Evolutionary conservation across 2,329 filamentous ascomycete genomes (phyloP), one percentile per base, ranked within the genome.

Genomic region (Claviceps fusiformis): DNA sequence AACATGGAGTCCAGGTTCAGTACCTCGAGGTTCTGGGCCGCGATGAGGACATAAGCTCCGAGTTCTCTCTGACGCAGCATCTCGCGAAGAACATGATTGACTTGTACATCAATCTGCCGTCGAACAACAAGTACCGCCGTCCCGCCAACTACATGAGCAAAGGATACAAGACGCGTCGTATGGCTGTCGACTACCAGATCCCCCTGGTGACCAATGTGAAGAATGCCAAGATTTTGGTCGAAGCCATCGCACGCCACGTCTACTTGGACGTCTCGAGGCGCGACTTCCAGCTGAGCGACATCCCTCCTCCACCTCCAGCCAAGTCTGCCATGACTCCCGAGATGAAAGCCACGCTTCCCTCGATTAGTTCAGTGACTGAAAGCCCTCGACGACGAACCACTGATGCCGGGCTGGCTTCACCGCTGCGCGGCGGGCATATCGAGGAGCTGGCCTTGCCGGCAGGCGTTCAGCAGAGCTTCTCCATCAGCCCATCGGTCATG

Each of bases 71-170:
- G 59, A 96, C 90, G 1, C 90, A 97, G 73, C 92, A 96, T 75
- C 75, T 98, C 72, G 87, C 92, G 56, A 97, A 95, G 75, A 97
- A 97, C 74, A 85, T 93, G 70, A 98, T 98, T 64, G 92, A 97
- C 70, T 75, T 98, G 58, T 98, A 98, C 76, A 96, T 98, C 83
- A 98, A 98, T 72, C 73, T 98, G 71, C 93, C 93, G n/a, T 97
- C 93, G 13, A 95, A 82, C 81, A 98, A 98, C 77, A 88, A 91
- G 70, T 98, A 95, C 79, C 83, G 93, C 63, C 85, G 93, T 62
- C 93, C 93, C 37, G 93, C 93, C 64, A 98, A 90, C 76, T 98
- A 97, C 74, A 95, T 98, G 86, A 95, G 88, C 72, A 93, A 93
- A 75, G 93, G 93, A 58, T 98, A 98, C 74, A 86, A 88, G 66